phyloP scores from a whole-genome alignment of 2,329 filamentous ascomycete genomes.

The Tolypocladium pustulatum region DNA sequence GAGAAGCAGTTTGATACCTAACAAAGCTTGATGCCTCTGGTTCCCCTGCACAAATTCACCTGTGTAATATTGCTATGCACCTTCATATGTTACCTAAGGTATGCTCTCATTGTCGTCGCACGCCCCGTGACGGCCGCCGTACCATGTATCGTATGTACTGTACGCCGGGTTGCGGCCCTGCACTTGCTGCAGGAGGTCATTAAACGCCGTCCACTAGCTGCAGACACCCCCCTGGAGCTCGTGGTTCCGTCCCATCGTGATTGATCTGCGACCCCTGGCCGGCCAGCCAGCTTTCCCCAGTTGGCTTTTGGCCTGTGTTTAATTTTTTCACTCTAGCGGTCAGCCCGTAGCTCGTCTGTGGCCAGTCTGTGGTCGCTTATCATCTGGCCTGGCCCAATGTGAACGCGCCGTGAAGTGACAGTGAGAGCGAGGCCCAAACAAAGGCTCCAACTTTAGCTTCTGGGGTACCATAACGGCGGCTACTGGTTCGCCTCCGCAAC shows the following conservation, averaged over 20 bases:
- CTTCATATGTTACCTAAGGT: too few relatives aligned
- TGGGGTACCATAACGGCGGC: not conserved
- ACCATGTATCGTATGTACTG: not conserved
- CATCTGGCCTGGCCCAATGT: not conserved
- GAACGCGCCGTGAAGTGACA: not conserved
- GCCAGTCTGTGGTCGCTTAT: not conserved
- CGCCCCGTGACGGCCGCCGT: not conserved
- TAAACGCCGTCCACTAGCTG: constrained; percentile 6
- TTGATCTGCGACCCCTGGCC: not conserved
- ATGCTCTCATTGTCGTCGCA: not conserved
- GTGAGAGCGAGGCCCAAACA: not conserved
- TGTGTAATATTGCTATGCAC: too few relatives aligned
- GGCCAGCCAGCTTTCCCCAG: not conserved
- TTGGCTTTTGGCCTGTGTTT: not conserved
- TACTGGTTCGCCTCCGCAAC: not conserved
- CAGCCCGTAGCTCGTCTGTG: not conserved
- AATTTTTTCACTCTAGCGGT: not conserved
- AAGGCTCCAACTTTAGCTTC: not conserved
- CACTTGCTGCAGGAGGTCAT: constrained; percentile 4
- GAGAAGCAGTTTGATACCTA: too few relatives aligned
- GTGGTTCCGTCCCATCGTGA: not conserved
- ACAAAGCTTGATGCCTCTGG: too few relatives aligned
- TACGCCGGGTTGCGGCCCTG: too few relatives aligned
- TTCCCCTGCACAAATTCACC: too few relatives aligned
- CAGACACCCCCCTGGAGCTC: not conserved